These are phyloP conservation scores for Lipomyces anomalus DNA, from an alignment of 805 yeast genomes.

Conservation along the genomic window DNA sequence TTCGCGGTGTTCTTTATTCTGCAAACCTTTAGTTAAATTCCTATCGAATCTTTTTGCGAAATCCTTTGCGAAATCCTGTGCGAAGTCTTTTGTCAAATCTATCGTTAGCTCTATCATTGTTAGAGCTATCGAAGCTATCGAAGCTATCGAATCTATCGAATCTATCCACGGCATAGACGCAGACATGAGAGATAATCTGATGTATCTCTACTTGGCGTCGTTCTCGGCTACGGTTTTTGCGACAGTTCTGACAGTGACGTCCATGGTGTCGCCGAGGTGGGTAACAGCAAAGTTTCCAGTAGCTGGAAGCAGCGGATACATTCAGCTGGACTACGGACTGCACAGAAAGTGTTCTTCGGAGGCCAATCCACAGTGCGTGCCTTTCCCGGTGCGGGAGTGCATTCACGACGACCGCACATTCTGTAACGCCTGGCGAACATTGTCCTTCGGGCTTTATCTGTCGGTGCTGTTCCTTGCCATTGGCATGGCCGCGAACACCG, in stretches of 20 bases:
- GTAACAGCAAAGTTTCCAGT: slow-evolving; percentile 11
- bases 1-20: no score
- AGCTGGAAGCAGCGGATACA: slow-evolving; percentile 8
- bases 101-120: no score
- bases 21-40: no score
- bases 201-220: neutral
- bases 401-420: slow-evolving; percentile 15
- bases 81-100: no score
- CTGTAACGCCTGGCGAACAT: slow-evolving; percentile 19
- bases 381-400: slow-evolving; percentile 14
- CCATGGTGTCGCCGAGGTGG: slow-evolving; percentile 19
- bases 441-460: slow-evolving; percentile 20
- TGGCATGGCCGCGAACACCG: slow-evolving; percentile 9
- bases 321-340: slow-evolving; percentile 13
- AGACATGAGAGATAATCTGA: neutral
- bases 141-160: no score
- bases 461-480: slow-evolving; percentile 17
- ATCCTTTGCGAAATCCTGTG: no score
- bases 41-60: no score
- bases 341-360: slow-evolving; percentile 19
- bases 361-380: slow-evolving; percentile 5
- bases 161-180: no score
- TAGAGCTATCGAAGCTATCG: no score
- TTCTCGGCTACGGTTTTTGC: slow-evolving; percentile 4
- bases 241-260: slow-evolving; percentile 10